Evolutionary conservation across 257 asterid genomes (phyloP), one percentile per base, ranked within the genome.

Genomic region (Nicotiana tomentosiformis): DNA sequence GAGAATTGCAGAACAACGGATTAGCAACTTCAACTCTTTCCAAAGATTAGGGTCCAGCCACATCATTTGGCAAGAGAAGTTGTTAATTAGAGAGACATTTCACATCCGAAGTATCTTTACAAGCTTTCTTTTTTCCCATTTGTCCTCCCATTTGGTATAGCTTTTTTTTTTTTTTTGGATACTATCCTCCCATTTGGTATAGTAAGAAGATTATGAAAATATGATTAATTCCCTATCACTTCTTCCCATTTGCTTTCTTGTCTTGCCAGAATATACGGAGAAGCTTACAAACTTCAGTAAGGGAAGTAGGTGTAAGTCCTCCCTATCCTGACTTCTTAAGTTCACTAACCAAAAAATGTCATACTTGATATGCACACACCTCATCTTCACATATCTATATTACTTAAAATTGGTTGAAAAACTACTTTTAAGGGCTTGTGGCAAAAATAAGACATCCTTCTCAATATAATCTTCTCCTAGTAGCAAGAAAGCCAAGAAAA

Each of bases 401-500:
- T 70, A 43, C 60, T n/a, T 43, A 30, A 70, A 43, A 70, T 70
- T 72, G 61, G 78, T 46, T 46, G 60, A 20, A 20, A 72, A 56
- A 72, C 60, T 72, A 46, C 61, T 7, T 16, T 72, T 20, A 12
- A 72, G 39, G 78, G 61, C 61, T 46, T 72, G 60, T 46, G 78
- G 58, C 15, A 3, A 70, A 11, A 46, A 72, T 72, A 23, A 72
- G 60, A 72, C 14, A 20, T 20, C 78, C 37, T 46, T 72, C 46
- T 72, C 78, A 72, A 70, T 72, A 72, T 72, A 46, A 72, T 72
- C n/a, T 43, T 72, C 37, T 72, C 78, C 37, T 43, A 46, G 78
- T 72, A 72, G 78, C 78, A 46, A 20, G 60, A 46, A 20, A 46
- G 14, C 60, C 35, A 72, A 46, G 35, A 72, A 43, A 32, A 5